A percentile compares a stretch with the other conserved stretches of the same genome.
Conservation (phyloP, 2,329 filamentous ascomycete species). For the Fusarium beomiforme region DNA sequence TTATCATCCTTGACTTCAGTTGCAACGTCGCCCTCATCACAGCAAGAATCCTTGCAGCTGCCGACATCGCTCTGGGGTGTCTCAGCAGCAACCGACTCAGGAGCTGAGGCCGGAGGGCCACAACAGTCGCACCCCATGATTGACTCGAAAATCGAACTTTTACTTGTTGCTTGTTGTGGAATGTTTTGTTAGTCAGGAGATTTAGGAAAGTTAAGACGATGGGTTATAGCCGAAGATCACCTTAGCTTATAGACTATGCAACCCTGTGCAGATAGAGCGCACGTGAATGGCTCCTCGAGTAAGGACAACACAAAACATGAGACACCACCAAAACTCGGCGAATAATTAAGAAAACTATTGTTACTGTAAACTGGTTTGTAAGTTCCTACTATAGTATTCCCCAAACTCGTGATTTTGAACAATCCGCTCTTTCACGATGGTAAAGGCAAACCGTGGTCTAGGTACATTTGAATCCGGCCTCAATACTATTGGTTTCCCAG, state of each 20-base stretch:
- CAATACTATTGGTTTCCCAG: not conserved
- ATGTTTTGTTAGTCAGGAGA: not conserved
- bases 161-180: not conserved
- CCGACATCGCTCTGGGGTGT: not conserved
- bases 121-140: constrained; percentile 33
- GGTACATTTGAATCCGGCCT: no score
- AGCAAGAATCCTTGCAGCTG: constrained; percentile 18
- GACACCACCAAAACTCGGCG: not conserved
- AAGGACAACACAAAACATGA: not conserved
- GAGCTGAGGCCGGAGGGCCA: constrained; percentile 3
- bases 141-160: not conserved
- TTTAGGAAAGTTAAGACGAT: not conserved
- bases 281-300: constrained; percentile 21
- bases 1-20: not conserved
- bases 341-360: not conserved
- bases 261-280: not conserved
- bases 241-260: constrained; percentile 1
- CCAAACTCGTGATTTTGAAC: not conserved
- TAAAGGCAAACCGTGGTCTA: no score
- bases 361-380: not conserved
- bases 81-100: not conserved
- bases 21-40: not conserved
- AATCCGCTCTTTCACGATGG: not conserved
- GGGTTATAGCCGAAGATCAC: not conserved
- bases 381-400: not conserved